Percentiles rank a stretch among this genome's conserved stretches.
Evolutionary conservation across 768 basidiomycete species (phyloP).

Genomic region (Xerocomellus chrysenteron): DNA sequence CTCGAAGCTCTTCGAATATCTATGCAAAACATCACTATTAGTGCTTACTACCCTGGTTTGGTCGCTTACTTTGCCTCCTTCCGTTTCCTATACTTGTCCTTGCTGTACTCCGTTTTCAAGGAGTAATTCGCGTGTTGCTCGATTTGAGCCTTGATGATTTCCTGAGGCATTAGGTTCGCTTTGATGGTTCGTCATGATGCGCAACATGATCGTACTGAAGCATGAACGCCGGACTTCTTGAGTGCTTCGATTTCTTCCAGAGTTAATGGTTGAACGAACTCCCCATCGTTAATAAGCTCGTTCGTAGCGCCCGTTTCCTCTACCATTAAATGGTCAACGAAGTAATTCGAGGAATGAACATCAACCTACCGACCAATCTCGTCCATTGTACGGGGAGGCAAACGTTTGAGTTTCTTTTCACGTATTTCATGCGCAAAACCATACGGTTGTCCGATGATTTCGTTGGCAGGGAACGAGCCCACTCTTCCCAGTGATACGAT

Average conservation of each 20-base stretch:
- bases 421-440: constrained; percentile 88
- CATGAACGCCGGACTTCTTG: constrained; percentile 79
- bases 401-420: constrained; percentile 62
- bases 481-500: constrained; percentile 78
- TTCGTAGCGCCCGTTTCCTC: constrained; percentile 98
- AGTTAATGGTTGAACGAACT: constrained; percentile 81
- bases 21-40: constrained; percentile 31
- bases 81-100: constrained; percentile 95
- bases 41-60: not conserved
- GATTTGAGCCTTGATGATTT: constrained; percentile 94
- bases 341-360: not conserved
- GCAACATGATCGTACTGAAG: constrained; percentile 50
- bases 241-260: constrained; percentile 80
- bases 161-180: constrained; percentile 46
- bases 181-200: not conserved
- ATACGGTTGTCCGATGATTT: constrained; percentile 80
- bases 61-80: constrained; percentile 89
- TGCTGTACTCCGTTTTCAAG: constrained; percentile 96
- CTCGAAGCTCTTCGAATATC: constrained; percentile 84
- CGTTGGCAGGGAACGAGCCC: constrained; percentile 76
- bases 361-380: constrained; percentile 64
- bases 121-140: constrained; percentile 89
- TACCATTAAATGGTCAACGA: constrained; percentile 29
- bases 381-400: constrained; percentile 63
- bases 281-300: constrained; percentile 88